Evolutionary conservation across 2,329 filamentous ascomycete genomes (phyloP), one percentile per base, ranked within the genome.

Genomic region (Xylaria sp.): DNA sequence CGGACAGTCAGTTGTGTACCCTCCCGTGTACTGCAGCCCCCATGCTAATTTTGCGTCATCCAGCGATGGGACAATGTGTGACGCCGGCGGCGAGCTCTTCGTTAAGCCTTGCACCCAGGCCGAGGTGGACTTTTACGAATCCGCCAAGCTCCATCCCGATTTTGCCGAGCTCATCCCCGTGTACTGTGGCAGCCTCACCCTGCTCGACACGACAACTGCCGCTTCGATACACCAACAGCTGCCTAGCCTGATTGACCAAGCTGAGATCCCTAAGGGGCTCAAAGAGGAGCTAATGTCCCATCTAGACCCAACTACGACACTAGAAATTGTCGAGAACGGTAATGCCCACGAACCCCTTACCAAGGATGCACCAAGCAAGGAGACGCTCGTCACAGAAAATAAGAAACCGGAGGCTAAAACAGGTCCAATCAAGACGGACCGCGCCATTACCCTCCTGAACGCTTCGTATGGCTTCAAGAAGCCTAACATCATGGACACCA

Each of bases 401-500:
- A n/a, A 57, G 31, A 66, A 74, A 40, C 85, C 83, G 83, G 72
- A 79, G 17, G 83, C 83, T 2, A 83, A 79, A 57, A 82, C 82
- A 67, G 80, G 80, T 57, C 84, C 80, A 71, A 94, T 98, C 63
- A 83, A 87, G 23, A 97, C 93, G 0, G 88, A 93, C 58, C 83
- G 87, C 57, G 91, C 92, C 2, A 89, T 97, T 17, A 93, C 96
- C 12, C 81, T 98, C 28, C 90, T 94, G 73, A 97, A 97, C 74
- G 86, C 92, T 6, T 89, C 92, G 0, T 84, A 86, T 67, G 92
- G 92, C 0, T 98, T 94, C 80, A 86, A 85, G 71, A 85, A 87
- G 61, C 92, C 95, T 6, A 98, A 97, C 70, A 92, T 99, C 7
- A 81, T 99, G 61, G 95, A 99, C 74, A 86, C 96, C 67, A 99